Percentiles rank a stretch among this genome's conserved stretches.
These are phyloP conservation scores for Carex arenaria DNA, from an alignment of 202 grass and related monocot genomes.

Conservation along the genomic window DNA sequence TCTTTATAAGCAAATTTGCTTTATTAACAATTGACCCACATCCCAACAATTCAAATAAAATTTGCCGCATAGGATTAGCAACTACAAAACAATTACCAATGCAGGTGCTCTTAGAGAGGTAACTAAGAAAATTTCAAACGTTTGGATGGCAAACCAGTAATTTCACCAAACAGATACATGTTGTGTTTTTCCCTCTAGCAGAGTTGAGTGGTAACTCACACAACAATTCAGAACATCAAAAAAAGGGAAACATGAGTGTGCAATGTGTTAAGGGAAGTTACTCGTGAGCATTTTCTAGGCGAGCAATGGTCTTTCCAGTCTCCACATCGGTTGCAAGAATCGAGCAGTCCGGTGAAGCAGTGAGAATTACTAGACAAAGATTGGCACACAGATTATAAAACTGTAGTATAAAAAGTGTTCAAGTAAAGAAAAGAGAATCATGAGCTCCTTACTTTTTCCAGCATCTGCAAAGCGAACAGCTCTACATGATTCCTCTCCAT, in stretches of 20 bases:
- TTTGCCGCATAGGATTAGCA: too few relatives aligned
- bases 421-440: not conserved
- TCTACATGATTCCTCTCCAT: constrained; percentile 73
- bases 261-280: constrained; percentile 6
- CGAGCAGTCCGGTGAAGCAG: constrained; percentile 60
- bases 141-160: not conserved
- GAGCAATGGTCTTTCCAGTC: constrained; percentile 61
- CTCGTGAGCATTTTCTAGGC: constrained; percentile 67
- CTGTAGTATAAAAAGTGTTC: not conserved
- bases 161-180: not conserved
- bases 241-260: not conserved
- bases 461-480: constrained; percentile 76
- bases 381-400: not conserved
- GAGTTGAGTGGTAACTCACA: not conserved
- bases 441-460: constrained; percentile 54
- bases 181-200: not conserved
- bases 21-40: too few relatives aligned
- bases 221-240: not conserved
- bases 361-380: constrained; percentile 61
- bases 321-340: constrained; percentile 71
- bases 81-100: too few relatives aligned
- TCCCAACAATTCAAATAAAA: too few relatives aligned
- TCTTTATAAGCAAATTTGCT: too few relatives aligned
- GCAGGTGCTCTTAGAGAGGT: too few relatives aligned
- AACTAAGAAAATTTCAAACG: not conserved